phyloP scores from a whole-genome alignment of 225 moss, liverwort and hornwort species.

The Physcomitrium patens region DNA sequence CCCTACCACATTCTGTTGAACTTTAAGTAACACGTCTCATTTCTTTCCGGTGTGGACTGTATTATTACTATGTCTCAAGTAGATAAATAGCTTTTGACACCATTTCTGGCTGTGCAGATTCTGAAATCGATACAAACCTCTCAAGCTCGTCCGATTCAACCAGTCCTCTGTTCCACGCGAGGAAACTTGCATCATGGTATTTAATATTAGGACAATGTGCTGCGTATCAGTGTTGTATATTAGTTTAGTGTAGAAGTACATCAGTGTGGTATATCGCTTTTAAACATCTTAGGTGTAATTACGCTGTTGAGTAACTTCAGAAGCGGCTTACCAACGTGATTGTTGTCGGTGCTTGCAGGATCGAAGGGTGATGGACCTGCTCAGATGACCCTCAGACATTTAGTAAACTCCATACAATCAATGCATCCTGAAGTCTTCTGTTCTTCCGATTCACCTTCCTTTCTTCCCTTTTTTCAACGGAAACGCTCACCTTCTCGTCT shows the following conservation, averaged over 20 bases:
- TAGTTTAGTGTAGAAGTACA: background rate
- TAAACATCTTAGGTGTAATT: background rate
- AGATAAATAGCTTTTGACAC: background rate
- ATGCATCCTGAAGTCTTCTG: constrained; percentile 11
- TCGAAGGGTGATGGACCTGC: constrained; percentile 28
- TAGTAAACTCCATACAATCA: constrained; percentile 33
- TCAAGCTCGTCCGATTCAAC: constrained; percentile 1
- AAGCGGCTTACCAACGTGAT: background rate
- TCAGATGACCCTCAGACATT: constrained; percentile 17
- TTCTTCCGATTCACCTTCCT: constrained; percentile 5
- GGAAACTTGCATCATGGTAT: constrained; percentile 33
- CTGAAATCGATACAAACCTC: constrained; percentile 2
- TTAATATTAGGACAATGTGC: background rate
- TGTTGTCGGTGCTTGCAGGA: constrained; percentile 19
- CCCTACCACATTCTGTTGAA: too few relatives aligned
- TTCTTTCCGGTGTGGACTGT: background rate
- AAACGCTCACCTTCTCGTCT: background rate
- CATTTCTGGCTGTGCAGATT: constrained; percentile 13
- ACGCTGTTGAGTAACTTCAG: background rate
- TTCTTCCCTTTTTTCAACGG: background rate
- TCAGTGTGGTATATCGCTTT: background rate
- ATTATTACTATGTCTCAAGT: background rate
- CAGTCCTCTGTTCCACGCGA: constrained; percentile 11
- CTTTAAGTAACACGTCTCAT: background rate
- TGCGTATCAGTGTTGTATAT: background rate